phyloP scores from a whole-genome alignment of 1,284 basidiomycete genomes.

The Cryptococcus sp. region DNA sequence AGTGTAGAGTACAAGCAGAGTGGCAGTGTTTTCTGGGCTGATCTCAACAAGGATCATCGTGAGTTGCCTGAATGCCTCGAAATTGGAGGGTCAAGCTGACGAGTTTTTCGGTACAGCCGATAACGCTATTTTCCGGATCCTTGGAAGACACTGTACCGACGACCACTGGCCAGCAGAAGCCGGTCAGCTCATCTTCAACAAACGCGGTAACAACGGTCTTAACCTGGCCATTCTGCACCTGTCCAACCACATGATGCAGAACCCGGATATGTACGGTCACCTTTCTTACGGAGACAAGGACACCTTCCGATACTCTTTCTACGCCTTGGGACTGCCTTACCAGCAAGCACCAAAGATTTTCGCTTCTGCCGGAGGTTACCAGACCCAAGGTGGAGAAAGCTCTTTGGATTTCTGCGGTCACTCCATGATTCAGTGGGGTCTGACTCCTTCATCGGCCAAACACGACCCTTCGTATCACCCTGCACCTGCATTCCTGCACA shows the following conservation, averaged over 20 bases:
- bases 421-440: slow-evolving; percentile 47
- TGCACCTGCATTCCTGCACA: slow-evolving; percentile 54
- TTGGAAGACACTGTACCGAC: slow-evolving; percentile 53
- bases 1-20: slow-evolving; percentile 50
- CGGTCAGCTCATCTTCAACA: slow-evolving; percentile 55
- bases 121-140: slow-evolving; percentile 56
- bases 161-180: slow-evolving; percentile 56
- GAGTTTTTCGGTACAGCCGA: slow-evolving; percentile 38
- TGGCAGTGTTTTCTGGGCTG: slow-evolving; percentile 56
- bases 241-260: slow-evolving; percentile 54
- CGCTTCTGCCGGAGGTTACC: slow-evolving; percentile 45
- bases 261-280: slow-evolving; percentile 53
- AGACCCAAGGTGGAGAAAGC: slow-evolving; percentile 36
- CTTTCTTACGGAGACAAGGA: slow-evolving; percentile 56
- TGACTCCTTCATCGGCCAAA: slow-evolving; percentile 45
- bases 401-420: slow-evolving; percentile 48
- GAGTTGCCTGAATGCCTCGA: slow-evolving; percentile 17
- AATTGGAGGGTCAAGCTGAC: neutral
- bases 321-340: slow-evolving; percentile 53
- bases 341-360: slow-evolving; percentile 53
- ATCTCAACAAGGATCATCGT: slow-evolving; percentile 57
- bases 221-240: slow-evolving; percentile 56
- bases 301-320: slow-evolving; percentile 54
- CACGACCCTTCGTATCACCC: slow-evolving; percentile 47
- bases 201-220: slow-evolving; percentile 54